Base-by-base conservation (phyloP, 192 early-diverging fungal genomes). In the Backusella australiensis region DNA sequence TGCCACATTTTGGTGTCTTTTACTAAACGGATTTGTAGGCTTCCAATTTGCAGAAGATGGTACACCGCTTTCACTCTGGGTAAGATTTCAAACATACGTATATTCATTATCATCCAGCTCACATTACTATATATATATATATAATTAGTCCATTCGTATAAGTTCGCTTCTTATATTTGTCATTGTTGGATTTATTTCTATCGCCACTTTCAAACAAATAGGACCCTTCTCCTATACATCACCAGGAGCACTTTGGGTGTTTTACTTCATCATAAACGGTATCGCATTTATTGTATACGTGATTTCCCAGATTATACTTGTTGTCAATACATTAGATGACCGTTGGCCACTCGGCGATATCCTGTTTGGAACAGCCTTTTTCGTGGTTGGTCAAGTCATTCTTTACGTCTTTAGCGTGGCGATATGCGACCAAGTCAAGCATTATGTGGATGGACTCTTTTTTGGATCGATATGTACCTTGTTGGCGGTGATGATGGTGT, bases 21-120 rank as follows among this genome's bases (percentile, higher is more conserved):
- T 96, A 56, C 75, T 95, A 29, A 96, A 96, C 82, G 95, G 93
- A 32, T 94, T 96, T 82, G 93, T 96, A 19, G 92, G 93, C 17
- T 96, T 96, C 78, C 94, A 96, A 80, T 96, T 94, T 87, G 89
- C 92, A 32, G 94, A 96, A 82, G 95, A 96, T 76, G 95, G 95
- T 42, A 96, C 94, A 38, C 86, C 93, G 6, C 78, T 90, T n/a
- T 96, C 95, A 4, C 89, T 96, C 73, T 96, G 95, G 95, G 93
- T 95, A 91, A 75, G 81, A 12, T 63, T 4, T 4, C 56, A 63
- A 63, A 4, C 0, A 59, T 21, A 59, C 26, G 19, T 41, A 52
- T 8, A 7, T 56, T 17, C 15, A 44, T 44, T 14, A 44, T 14
- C 12, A 44, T 6, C n/a, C 6, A 19, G 1, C 17, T 21, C 46